A percentile compares a stretch with the other conserved stretches of the same genome.
These are phyloP conservation scores for Diplodia mutila DNA, from an alignment of 2,329 filamentous ascomycete genomes.

Conservation along the genomic window DNA sequence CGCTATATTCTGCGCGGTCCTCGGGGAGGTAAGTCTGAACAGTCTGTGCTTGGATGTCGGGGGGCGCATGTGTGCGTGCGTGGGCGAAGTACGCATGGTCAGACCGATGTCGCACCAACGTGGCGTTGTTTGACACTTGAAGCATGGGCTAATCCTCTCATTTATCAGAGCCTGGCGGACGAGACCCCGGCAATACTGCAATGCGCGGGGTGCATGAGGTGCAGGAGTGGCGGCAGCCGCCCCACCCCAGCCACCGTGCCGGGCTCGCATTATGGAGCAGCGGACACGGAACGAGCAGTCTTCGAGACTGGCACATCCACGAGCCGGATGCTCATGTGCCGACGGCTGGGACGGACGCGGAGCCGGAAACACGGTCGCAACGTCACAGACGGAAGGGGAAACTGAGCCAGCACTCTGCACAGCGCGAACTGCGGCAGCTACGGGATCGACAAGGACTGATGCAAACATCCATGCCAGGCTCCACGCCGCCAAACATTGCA, in stretches of 20 bases:
- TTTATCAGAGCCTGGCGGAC: constrained; percentile 13
- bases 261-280: constrained; percentile 26
- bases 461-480: constrained; percentile 19
- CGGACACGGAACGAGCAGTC: constrained; percentile 19
- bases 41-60: neutral
- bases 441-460: constrained; percentile 19
- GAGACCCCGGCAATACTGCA: constrained; percentile 1
- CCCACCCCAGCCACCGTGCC: neutral
- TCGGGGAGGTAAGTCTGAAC: constrained; percentile 1
- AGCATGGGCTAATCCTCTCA: constrained; percentile 20
- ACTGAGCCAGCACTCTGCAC: neutral
- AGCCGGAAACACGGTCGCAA: constrained; percentile 11
- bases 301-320: neutral
- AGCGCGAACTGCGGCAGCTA: constrained; percentile 9
- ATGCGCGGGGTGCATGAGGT: constrained; percentile 5
- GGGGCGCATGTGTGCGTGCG: neutral
- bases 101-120: constrained; percentile 7
- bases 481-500: constrained; percentile 22
- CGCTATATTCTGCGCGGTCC: constrained; percentile 18
- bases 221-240: constrained; percentile 7
- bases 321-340: constrained; percentile 3
- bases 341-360: constrained; percentile 5
- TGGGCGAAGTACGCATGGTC: neutral
- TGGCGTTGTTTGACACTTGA: constrained; percentile 16
- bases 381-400: neutral